Conservation (phyloP, 2,329 filamentous ascomycete genomes). For the Hymenoscyphus salicellus region DNA sequence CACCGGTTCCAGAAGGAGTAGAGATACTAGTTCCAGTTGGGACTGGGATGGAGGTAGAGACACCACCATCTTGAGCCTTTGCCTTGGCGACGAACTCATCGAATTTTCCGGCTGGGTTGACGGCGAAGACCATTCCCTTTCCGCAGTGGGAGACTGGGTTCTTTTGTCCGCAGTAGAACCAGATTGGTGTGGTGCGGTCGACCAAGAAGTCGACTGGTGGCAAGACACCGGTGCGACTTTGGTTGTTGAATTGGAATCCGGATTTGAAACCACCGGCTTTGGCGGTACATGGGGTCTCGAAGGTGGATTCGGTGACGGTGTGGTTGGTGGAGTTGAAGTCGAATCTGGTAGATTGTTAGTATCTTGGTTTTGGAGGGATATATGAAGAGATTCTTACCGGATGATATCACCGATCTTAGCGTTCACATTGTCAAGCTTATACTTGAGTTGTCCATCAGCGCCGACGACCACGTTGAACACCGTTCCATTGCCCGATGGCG, state of each 20-base stretch:
- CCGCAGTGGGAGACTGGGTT: constrained; percentile 25
- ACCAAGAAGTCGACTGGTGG: constrained; percentile 19
- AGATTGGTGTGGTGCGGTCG: constrained; percentile 25
- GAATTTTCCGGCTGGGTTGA: constrained; percentile 30
- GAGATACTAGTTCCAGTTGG: not conserved
- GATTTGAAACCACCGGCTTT: constrained; percentile 64
- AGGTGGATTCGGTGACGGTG: constrained; percentile 68
- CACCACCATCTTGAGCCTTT: constrained; percentile 1
- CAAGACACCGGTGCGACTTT: constrained; percentile 45
- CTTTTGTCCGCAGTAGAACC: constrained; percentile 36
- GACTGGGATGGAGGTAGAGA: not conserved
- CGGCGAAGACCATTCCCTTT: constrained; percentile 32
- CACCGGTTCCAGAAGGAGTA: not conserved
- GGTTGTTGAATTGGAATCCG: constrained; percentile 60
- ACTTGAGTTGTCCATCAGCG: constrained; percentile 36
- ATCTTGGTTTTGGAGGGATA: not conserved
- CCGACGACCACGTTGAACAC: constrained; percentile 15
- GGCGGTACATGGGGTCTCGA: constrained; percentile 59
- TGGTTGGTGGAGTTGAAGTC: constrained; percentile 70
- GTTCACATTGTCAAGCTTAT: constrained; percentile 55
- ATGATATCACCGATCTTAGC: constrained; percentile 65
- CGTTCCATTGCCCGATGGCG: not conserved
- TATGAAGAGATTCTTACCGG: constrained; percentile 33
- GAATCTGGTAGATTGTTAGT: constrained; percentile 42
- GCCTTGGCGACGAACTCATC: constrained; percentile 16